phyloP scores from a whole-genome alignment of 2,329 filamentous ascomycete genomes.

The Gyromitra esculenta region DNA sequence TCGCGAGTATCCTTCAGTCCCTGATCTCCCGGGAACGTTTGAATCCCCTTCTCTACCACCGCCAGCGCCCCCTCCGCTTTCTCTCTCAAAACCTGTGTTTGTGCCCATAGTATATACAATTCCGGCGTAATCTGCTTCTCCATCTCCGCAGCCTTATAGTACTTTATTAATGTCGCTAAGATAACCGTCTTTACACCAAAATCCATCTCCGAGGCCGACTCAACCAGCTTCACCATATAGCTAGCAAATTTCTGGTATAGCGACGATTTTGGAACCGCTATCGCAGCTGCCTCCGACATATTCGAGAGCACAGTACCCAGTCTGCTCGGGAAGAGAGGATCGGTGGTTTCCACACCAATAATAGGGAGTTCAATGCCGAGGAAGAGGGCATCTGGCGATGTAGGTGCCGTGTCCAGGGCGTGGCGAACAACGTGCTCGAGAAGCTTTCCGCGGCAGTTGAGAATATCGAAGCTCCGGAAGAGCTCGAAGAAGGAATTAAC shows the following conservation, averaged over 20 bases:
- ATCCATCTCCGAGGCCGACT: conserved; percentile 39
- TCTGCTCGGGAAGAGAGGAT: conserved; percentile 58
- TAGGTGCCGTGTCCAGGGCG: conserved; percentile 70
- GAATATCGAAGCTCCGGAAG: conserved; percentile 74
- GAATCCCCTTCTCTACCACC: conserved; percentile 31
- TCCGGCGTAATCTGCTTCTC: conserved; percentile 25
- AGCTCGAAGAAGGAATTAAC: conserved; percentile 83
- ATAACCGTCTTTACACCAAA: conserved; percentile 43
- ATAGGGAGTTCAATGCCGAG: conserved; percentile 78
- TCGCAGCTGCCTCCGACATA: conserved; percentile 39
- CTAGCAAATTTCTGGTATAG: conserved; percentile 46
- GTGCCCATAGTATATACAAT: conserved; percentile 44
- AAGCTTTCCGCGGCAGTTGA: conserved; percentile 73
- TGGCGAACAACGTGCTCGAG: conserved; percentile 76
- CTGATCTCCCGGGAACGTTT: conserved; percentile 6
- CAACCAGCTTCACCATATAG: conserved; percentile 37
- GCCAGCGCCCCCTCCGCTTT: conserved; percentile 14
- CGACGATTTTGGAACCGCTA: conserved; percentile 25
- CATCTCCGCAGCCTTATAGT: conserved; percentile 50
- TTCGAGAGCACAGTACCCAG: conserved; percentile 38
- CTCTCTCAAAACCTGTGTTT: conserved; percentile 24
- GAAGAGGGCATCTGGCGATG: conserved; percentile 71
- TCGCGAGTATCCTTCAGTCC: background rate
- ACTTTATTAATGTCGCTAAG: conserved; percentile 36
- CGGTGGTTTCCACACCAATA: conserved; percentile 70